phyloP scores from a whole-genome alignment of 2,329 filamentous ascomycete genomes.

The Drechslerella dactyloides region DNA sequence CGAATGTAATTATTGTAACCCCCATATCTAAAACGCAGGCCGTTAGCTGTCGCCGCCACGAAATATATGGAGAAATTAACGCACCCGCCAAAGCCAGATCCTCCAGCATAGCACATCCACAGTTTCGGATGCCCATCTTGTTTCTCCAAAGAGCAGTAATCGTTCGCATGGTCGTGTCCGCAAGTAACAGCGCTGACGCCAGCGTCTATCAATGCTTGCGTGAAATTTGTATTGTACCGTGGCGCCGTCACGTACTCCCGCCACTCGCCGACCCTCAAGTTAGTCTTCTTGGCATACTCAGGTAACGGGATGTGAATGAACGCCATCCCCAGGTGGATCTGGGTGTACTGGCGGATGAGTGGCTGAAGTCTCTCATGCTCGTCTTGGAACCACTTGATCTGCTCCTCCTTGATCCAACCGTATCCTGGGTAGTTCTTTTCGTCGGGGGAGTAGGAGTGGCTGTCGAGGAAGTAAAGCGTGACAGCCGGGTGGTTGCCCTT shows the following conservation, averaged over 20 bases:
- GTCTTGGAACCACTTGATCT: constrained; percentile 91
- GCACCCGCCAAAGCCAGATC: constrained; percentile 85
- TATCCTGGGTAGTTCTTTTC: constrained; percentile 89
- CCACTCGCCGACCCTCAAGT: constrained; percentile 73
- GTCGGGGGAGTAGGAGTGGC: constrained; percentile 88
- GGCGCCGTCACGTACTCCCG: constrained; percentile 86
- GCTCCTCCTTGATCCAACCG: constrained; percentile 93
- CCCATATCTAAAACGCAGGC: constrained; percentile 63
- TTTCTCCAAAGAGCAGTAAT: constrained; percentile 81
- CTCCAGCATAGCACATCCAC: constrained; percentile 99
- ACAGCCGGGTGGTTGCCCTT: constrained; percentile 83
- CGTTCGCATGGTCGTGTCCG: constrained; percentile 95
- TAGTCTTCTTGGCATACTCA: constrained; percentile 72
- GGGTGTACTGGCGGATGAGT: constrained; percentile 81
- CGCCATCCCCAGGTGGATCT: constrained; percentile 91
- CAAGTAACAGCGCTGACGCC: constrained; percentile 68
- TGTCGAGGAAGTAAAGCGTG: constrained; percentile 93
- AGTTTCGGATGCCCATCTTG: constrained; percentile 64
- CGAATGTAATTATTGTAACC: constrained; percentile 87
- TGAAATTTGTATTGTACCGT: constrained; percentile 88
- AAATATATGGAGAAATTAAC: background rate
- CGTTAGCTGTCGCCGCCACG: constrained; percentile 11
- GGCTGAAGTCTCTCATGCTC: constrained; percentile 77
- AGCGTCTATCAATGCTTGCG: constrained; percentile 83
- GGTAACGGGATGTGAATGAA: constrained; percentile 98